Evolutionary conservation across 495 filamentous ascomycete species (phyloP).

Genomic region (Articulospora tetracladia): DNA sequence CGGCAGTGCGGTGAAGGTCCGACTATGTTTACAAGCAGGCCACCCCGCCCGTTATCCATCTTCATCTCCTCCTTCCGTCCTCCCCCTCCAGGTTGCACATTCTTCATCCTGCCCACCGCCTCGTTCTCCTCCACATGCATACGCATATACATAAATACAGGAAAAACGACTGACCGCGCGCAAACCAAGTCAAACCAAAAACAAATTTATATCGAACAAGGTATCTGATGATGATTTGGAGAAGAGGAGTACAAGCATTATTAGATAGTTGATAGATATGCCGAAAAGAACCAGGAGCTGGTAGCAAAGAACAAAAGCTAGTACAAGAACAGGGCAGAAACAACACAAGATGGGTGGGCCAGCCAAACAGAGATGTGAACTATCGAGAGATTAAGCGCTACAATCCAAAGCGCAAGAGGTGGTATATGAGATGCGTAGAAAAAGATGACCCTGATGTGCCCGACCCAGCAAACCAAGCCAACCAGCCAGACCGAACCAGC

Average conservation of each 20-base stretch:
- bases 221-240: slow-evolving; percentile 26
- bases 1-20: not conserved
- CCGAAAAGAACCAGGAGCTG: not conserved
- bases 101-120: not conserved
- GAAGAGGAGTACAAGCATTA: slow-evolving; percentile 21
- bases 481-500: slow-evolving; percentile 23
- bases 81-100: not conserved
- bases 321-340: slow-evolving; percentile 30
- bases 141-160: slow-evolving; percentile 18
- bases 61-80: not conserved
- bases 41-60: not conserved
- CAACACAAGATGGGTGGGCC: slow-evolving; percentile 28
- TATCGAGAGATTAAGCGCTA: slow-evolving; percentile 19
- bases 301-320: slow-evolving; percentile 11
- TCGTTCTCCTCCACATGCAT: slow-evolving; percentile 9
- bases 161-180: slow-evolving; percentile 4
- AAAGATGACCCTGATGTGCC: slow-evolving; percentile 19
- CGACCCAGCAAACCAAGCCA: slow-evolving; percentile 22
- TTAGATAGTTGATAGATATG: slow-evolving; percentile 18
- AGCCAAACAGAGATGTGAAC: slow-evolving; percentile 25
- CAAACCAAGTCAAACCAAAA: not conserved
- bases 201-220: slow-evolving; percentile 31
- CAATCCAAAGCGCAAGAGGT: not conserved
- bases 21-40: not conserved
- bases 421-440: slow-evolving; percentile 16